Conservation (phyloP, 441 rosid genomes). For the Rhodomyrtus psidioides region DNA sequence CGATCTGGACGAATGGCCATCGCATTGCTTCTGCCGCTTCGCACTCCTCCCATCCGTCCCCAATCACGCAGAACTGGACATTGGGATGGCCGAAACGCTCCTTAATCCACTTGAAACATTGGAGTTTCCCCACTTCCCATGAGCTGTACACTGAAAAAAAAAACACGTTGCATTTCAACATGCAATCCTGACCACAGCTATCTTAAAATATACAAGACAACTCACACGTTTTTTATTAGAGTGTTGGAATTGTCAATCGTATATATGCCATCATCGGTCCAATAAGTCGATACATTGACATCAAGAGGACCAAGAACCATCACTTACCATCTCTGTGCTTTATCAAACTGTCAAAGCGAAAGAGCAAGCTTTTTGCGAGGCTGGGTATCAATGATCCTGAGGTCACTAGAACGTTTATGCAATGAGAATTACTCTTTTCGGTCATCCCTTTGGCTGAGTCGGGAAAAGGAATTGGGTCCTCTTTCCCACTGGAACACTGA, state of each 20-base stretch:
- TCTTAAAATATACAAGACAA: neutral
- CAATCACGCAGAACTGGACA: conserved; percentile 63
- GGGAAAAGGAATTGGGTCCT: conserved; percentile 14
- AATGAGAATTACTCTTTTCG: conserved; percentile 14
- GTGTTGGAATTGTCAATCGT: neutral
- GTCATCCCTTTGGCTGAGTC: conserved; percentile 7
- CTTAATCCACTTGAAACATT: conserved; percentile 68
- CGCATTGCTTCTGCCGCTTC: conserved; percentile 76
- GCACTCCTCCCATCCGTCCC: conserved; percentile 94
- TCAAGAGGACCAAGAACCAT: neutral
- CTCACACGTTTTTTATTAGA: neutral
- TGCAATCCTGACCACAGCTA: neutral
- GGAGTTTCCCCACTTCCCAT: conserved; percentile 70
- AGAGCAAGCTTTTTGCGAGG: conserved; percentile 77
- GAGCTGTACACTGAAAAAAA: conserved; percentile 56
- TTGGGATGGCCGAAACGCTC: conserved; percentile 43
- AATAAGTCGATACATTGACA: neutral
- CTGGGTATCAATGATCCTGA: conserved; percentile 86
- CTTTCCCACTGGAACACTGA: conserved; percentile 52
- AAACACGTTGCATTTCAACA: neutral
- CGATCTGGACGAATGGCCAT: conserved; percentile 85
- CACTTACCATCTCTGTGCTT: conserved; percentile 58
- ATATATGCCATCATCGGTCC: neutral
- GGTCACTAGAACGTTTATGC: conserved; percentile 75
- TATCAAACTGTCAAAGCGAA: conserved; percentile 53